phyloP scores from a whole-genome alignment of 1,139 yeast genomes.

The Blastobotrys elegans region DNA sequence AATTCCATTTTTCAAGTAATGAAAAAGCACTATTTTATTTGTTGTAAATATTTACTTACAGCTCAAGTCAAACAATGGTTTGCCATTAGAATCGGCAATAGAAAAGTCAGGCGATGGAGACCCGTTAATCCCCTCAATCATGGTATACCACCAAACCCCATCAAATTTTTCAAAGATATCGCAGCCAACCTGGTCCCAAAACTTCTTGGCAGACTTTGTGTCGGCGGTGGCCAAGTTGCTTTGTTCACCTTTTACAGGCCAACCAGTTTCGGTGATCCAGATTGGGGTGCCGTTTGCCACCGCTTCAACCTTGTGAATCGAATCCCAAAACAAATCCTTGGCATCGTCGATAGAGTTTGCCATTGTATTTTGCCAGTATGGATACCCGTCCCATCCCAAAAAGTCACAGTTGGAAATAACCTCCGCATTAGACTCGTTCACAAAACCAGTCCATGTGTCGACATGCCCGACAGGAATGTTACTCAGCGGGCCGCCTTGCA shows the following conservation, averaged over 20 bases:
- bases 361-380: slow-evolving; percentile 27
- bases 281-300: slow-evolving; percentile 53
- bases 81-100: slow-evolving; percentile 18
- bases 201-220: slow-evolving; percentile 21
- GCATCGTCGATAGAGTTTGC: slow-evolving; percentile 21
- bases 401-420: slow-evolving; percentile 21
- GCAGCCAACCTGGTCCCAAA: slow-evolving; percentile 27
- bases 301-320: slow-evolving; percentile 17
- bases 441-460: slow-evolving; percentile 28
- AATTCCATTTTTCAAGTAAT: too few relatives aligned
- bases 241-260: slow-evolving; percentile 33
- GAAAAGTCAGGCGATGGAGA: slow-evolving; percentile 23
- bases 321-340: slow-evolving; percentile 17
- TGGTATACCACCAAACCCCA: slow-evolving; percentile 25
- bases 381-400: slow-evolving; percentile 24
- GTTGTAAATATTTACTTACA: too few relatives aligned
- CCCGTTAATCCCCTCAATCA: slow-evolving; percentile 19
- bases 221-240: slow-evolving; percentile 20
- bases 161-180: slow-evolving; percentile 17
- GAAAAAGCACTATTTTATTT: too few relatives aligned
- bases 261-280: slow-evolving; percentile 91
- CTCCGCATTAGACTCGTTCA: slow-evolving; percentile 22
- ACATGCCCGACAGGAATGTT: slow-evolving; percentile 24
- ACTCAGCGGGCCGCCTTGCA: slow-evolving; percentile 31
- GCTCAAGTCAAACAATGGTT: slow-evolving; percentile 22